Conservation (phyloP, 371 early-diverging fungal species). For the Mucor indicus region DNA sequence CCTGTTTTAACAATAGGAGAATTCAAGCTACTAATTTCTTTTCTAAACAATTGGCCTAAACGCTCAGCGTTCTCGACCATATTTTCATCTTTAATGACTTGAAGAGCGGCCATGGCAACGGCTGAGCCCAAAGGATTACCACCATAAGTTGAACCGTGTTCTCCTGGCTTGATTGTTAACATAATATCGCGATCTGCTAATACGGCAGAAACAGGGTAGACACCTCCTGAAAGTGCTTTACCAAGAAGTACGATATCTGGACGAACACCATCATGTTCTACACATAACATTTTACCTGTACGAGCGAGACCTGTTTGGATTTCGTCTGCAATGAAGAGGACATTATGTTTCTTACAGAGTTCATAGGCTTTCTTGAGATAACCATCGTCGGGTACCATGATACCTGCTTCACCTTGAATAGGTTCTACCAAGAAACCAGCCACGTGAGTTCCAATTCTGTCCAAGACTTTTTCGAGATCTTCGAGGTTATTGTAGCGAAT, state of each 20-base stretch:
- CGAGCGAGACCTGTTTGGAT: slow-evolving; percentile 97
- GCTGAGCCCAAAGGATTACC: slow-evolving; percentile 96
- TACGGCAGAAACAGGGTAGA: slow-evolving; percentile 95
- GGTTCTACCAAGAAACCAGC: slow-evolving; percentile 97
- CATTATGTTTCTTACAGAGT: slow-evolving; percentile 95
- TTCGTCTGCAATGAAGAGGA: slow-evolving; percentile 96
- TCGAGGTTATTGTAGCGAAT: slow-evolving; percentile 85
- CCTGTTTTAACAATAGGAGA: slow-evolving; percentile 71
- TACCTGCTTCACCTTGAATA: slow-evolving; percentile 98
- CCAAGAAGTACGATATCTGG: slow-evolving; percentile 94
- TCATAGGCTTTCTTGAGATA: slow-evolving; percentile 82
- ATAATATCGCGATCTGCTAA: slow-evolving; percentile 87
- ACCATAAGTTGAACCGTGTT: slow-evolving; percentile 97
- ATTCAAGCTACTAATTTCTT: slow-evolving; percentile 66
- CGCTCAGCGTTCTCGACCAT: slow-evolving; percentile 73
- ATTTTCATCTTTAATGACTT: slow-evolving; percentile 93
- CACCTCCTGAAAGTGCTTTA: slow-evolving; percentile 94
- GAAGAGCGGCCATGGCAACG: slow-evolving; percentile 90
- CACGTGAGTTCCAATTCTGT: slow-evolving; percentile 76
- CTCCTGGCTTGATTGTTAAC: slow-evolving; percentile 93
- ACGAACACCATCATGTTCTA: slow-evolving; percentile 86
- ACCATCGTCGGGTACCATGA: slow-evolving; percentile 91
- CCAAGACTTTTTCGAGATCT: slow-evolving; percentile 84
- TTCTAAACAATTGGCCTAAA: slow-evolving; percentile 85
- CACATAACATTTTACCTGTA: slow-evolving; percentile 92